A percentile compares a stretch with the other conserved stretches of the same genome.
Conservation (phyloP, 2,329 filamentous ascomycete genomes). For the Ramichloridium luteum region DNA sequence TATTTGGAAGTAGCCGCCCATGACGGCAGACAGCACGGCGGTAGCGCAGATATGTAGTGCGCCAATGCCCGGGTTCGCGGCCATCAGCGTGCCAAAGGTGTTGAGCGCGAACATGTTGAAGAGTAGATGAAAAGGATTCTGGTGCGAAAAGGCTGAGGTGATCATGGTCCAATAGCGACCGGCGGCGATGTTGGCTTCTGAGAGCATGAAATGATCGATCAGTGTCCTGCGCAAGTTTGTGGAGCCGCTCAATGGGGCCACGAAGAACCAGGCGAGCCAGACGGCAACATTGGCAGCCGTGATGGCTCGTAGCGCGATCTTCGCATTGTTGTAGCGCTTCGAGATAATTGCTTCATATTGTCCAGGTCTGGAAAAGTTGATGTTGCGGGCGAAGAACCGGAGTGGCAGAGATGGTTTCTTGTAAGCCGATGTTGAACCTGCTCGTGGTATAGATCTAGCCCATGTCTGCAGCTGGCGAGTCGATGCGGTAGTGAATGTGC, state of each 20-base stretch:
- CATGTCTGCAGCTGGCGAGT: no score
- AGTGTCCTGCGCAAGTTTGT: constrained; percentile 12
- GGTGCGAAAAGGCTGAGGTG: constrained; percentile 31
- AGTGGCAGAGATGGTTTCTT: no score
- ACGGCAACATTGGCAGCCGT: constrained; percentile 31
- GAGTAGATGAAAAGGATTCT: constrained; percentile 24
- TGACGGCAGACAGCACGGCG: background rate
- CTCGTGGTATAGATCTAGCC: no score
- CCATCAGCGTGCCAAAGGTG: constrained; percentile 27
- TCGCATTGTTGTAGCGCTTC: constrained; percentile 3
- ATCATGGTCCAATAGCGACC: constrained; percentile 28
- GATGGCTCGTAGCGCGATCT: constrained; percentile 23
- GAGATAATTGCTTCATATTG: no score
- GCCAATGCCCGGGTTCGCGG: constrained; percentile 19
- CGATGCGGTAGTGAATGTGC: no score
- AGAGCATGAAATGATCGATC: constrained; percentile 24
- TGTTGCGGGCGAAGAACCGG: constrained; percentile 1
- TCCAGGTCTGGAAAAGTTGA: no score
- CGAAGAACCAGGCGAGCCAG: constrained; percentile 28
- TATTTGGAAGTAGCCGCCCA: background rate
- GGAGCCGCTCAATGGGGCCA: no score
- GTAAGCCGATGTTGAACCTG: no score
- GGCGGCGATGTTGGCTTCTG: constrained; percentile 15
- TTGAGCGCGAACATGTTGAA: constrained; percentile 32
- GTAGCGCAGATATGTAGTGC: constrained; percentile 12